Conservation (phyloP, 352 stramenopile genomes). For the Globisporangium paddicum region DNA sequence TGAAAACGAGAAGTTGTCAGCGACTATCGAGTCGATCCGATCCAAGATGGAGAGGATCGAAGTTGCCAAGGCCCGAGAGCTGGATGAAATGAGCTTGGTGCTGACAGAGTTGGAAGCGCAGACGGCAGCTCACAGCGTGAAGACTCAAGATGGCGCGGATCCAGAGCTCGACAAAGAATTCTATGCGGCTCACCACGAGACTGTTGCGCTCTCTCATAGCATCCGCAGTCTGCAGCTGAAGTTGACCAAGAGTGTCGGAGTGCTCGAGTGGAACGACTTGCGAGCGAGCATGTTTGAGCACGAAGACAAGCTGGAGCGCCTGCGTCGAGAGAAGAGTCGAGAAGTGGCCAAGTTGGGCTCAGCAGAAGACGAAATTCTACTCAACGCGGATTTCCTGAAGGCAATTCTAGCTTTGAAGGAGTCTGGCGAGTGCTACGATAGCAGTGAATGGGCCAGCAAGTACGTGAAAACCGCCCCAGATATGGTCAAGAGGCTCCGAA, state of each 20-base stretch:
- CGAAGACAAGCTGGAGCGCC: conserved; percentile 37
- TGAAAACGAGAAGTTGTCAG: conserved; percentile 35
- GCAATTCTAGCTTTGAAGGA: conserved; percentile 27
- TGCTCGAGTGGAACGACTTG: conserved; percentile 60
- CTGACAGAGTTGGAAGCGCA: conserved; percentile 35
- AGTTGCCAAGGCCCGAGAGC: conserved; percentile 30
- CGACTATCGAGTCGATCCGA: conserved; percentile 31
- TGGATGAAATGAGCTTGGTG: conserved; percentile 27
- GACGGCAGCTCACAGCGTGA: background rate
- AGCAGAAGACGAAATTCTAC: conserved; percentile 49
- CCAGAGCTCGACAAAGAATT: conserved; percentile 35
- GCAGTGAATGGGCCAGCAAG: conserved; percentile 31
- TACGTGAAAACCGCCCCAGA: conserved; percentile 46
- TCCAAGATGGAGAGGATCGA: conserved; percentile 43
- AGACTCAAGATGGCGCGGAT: background rate
- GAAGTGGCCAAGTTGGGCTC: conserved; percentile 36
- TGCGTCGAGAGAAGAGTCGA: conserved; percentile 24
- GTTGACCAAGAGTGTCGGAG: conserved; percentile 44
- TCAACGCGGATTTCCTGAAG: conserved; percentile 60
- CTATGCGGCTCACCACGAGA: conserved; percentile 39
- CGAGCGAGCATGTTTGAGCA: conserved; percentile 33
- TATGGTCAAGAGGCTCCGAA: conserved; percentile 38
- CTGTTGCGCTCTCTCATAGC: conserved; percentile 32
- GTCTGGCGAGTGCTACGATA: conserved; percentile 5
- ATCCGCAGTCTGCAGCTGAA: conserved; percentile 51